Evolutionary conservation across 345 rosid genomes (phyloP).

Genomic region (Aquilaria yunnanensis): DNA sequence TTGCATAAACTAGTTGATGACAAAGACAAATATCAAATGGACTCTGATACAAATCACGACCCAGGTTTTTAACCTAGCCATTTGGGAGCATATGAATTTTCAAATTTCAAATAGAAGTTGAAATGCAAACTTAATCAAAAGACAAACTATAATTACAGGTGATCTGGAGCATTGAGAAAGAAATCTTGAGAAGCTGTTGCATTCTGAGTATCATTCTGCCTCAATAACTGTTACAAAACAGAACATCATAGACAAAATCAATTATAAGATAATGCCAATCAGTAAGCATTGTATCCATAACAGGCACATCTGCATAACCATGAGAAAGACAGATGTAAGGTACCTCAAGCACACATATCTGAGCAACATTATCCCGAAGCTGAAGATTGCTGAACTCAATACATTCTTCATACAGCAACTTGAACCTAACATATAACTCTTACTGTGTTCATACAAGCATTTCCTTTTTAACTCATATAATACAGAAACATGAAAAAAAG

Average conservation of each 20-base stretch:
- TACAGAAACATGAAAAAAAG: too few species aligned
- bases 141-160: slow-evolving; percentile 2
- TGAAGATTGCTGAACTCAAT: slow-evolving; percentile 76
- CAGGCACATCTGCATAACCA: background rate
- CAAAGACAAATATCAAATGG: too few species aligned
- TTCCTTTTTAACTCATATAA: background rate
- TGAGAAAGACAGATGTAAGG: slow-evolving; percentile 5
- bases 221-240: slow-evolving; percentile 34
- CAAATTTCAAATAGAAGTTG: background rate
- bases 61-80: too few species aligned
- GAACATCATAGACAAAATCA: slow-evolving; percentile 2
- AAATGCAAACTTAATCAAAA: slow-evolving; percentile 10
- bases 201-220: slow-evolving; percentile 26
- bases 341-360: slow-evolving; percentile 95
- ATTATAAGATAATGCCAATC: background rate
- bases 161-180: background rate
- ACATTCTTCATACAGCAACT: slow-evolving; percentile 78
- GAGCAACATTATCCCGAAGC: slow-evolving; percentile 97
- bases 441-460: slow-evolving; percentile 6
- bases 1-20: too few species aligned
- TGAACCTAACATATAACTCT: slow-evolving; percentile 49
- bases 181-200: slow-evolving; percentile 16
- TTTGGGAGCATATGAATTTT: slow-evolving; percentile 10
- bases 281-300: slow-evolving; percentile 5
- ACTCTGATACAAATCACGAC: too few species aligned